phyloP scores from a whole-genome alignment of 2,329 filamentous ascomycete species.

The Alternaria dauci region DNA sequence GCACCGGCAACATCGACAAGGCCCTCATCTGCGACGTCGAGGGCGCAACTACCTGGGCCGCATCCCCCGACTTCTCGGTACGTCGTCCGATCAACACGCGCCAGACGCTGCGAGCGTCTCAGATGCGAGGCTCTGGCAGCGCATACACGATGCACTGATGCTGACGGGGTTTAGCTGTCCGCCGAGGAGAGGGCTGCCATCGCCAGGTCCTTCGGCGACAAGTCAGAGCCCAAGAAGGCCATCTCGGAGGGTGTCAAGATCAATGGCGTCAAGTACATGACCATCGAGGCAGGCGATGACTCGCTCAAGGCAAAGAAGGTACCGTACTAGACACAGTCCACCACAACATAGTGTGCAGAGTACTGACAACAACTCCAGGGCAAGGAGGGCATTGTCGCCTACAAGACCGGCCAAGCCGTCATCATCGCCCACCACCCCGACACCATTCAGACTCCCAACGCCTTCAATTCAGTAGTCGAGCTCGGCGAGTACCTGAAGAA shows the following conservation, averaged over 20 bases:
- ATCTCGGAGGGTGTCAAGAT: slow-evolving; percentile 78
- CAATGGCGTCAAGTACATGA: slow-evolving; percentile 78
- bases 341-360: background rate
- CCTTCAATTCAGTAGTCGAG: slow-evolving; percentile 79
- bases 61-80: slow-evolving; percentile 87
- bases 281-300: slow-evolving; percentile 77
- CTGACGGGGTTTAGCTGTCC: slow-evolving; percentile 54
- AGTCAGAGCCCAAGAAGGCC: slow-evolving; percentile 69
- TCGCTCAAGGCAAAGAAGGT: slow-evolving; percentile 89
- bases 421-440: slow-evolving; percentile 89
- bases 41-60: slow-evolving; percentile 72
- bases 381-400: slow-evolving; percentile 80
- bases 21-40: slow-evolving; percentile 60
- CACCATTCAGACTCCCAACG: slow-evolving; percentile 74
- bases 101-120: background rate
- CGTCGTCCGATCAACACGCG: slow-evolving; percentile 37
- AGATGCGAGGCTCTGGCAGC: background rate
- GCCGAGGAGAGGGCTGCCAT: slow-evolving; percentile 65
- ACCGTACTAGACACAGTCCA: slow-evolving; percentile 35
- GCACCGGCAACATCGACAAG: slow-evolving; percentile 57
- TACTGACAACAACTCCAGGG: slow-evolving; percentile 61
- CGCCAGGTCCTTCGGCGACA: slow-evolving; percentile 62
- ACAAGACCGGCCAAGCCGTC: slow-evolving; percentile 88
- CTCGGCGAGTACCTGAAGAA: slow-evolving; percentile 88
- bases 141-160: background rate